Base-by-base conservation (phyloP, 2,329 filamentous ascomycete species). In the Colletotrichum somersetense region DNA sequence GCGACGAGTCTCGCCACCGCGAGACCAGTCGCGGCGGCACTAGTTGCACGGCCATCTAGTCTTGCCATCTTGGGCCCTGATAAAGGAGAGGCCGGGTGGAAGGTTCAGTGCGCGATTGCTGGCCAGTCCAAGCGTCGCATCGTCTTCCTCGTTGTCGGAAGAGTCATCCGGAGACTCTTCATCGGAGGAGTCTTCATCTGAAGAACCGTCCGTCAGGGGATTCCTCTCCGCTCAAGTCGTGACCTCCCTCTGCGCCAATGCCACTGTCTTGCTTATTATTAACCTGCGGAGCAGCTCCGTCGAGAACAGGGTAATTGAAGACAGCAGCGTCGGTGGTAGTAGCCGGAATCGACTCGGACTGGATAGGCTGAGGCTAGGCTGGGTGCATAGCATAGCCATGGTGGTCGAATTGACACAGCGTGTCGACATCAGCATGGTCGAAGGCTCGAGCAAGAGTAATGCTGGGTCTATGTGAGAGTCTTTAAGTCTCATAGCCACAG, bases 371-470 rank as follows among this genome's bases (percentile, higher is more conserved):
- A 11, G 12, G 8, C 1, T 16, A 30, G 8, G 30, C 30, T 30
- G 30, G 4, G 4, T 30, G 14, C 12, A 53, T 10, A 30, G 5
- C 26, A 30, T 26, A 7, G 26, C 50, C 14, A 30, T 14, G 12
- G 0, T 26, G 16, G 12, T 14, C 16, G 8, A 8, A 7, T 16
- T 6, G 3, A 10, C 2, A 11, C 23, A 10, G 6, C 4, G 4
- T 14, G 26, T 52, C 12, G 23, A 7, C 4, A 16, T 23, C 5
- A 16, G 48, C 23, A 26, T 3, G 23, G 1, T 52, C 14, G 26
- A 30, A 16, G 23, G 23, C 23, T 52, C 26, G 2, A 12, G 30
- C 5, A n/a, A 23, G 1, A 35, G 16, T 6, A 55, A 30, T 26
- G 3, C 26, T 26, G 26, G 26, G 26, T 26, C 26, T 3, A 26